Percentiles rank a stretch among this genome's conserved stretches.
Conservation (phyloP, 306 rosid genomes). For the Begonia peltatifolia region DNA sequence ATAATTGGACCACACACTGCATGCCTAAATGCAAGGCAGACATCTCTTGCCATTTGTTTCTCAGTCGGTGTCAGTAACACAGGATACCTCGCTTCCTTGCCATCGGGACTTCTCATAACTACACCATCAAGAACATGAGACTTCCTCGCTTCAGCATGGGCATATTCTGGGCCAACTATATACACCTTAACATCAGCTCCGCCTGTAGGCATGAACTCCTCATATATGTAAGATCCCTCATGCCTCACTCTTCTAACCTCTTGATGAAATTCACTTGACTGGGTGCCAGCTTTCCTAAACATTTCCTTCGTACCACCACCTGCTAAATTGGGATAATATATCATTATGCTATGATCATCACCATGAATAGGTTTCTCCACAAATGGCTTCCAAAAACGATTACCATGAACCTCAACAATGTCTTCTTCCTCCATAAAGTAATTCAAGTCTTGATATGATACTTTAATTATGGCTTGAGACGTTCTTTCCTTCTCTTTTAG, state of each 20-base stretch:
- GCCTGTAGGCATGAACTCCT: constrained; percentile 97
- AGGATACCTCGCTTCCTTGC: constrained; percentile 98
- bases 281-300: constrained; percentile 96
- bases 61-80: constrained; percentile 84
- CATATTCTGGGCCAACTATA: constrained; percentile 97
- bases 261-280: constrained; percentile 93
- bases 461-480: too few relatives aligned
- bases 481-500: too few relatives aligned
- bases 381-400: constrained; percentile 89
- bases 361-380: constrained; percentile 98
- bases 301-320: constrained; percentile 99
- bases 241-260: constrained; percentile 96
- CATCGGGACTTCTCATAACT: constrained; percentile 98
- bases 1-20: too few relatives aligned
- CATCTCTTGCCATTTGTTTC: constrained; percentile 98
- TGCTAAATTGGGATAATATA: constrained; percentile 96
- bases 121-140: constrained; percentile 99
- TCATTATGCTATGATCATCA: constrained; percentile 94
- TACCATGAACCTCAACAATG: constrained; percentile 81
- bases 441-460: constrained; percentile 59
- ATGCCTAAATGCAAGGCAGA: constrained; percentile 89
- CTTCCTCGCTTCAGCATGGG: constrained; percentile 99
- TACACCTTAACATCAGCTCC: constrained; percentile 99
- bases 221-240: constrained; percentile 93
- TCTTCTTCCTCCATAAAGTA: constrained; percentile 92